A percentile compares a stretch with the other conserved stretches of the same genome.
These are phyloP conservation scores for Sporisorium graminicola DNA, from an alignment of 1,284 basidiomycete genomes.

Conservation along the genomic window DNA sequence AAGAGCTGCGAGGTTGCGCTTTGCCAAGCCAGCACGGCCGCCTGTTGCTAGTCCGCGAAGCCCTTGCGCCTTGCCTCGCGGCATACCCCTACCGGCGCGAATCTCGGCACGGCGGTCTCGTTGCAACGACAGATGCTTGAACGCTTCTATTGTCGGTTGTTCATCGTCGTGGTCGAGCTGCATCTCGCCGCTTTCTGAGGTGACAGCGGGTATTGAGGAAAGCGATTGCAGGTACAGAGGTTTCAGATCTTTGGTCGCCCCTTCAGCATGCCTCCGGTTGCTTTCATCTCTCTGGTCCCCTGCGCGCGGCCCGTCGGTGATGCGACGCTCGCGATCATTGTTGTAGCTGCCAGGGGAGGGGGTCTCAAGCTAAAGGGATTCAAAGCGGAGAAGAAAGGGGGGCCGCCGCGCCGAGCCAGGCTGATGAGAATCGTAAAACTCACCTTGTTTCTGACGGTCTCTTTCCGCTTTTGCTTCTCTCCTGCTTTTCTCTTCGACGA, in stretches of 20 bases:
- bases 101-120: conserved; percentile 38
- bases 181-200: conserved; percentile 30
- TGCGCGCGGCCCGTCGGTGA: conserved; percentile 15
- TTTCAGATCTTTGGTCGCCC: conserved; percentile 22
- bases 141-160: conserved; percentile 73
- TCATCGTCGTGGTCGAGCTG: conserved; percentile 28
- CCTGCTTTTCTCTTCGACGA: conserved; percentile 70
- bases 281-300: conserved; percentile 10
- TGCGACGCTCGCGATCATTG: conserved; percentile 1
- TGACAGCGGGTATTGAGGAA: conserved; percentile 4
- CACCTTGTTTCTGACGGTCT: conserved; percentile 56
- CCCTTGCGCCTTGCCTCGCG: conserved; percentile 36
- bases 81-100: conserved; percentile 28
- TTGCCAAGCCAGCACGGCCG: conserved; percentile 50
- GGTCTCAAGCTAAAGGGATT: conserved; percentile 11
- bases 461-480: conserved; percentile 54
- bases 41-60: conserved; percentile 44
- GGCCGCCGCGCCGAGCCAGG: conserved; percentile 29
- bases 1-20: conserved; percentile 43
- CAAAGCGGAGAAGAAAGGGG: conserved; percentile 14
- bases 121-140: conserved; percentile 71
- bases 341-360: conserved; percentile 12
- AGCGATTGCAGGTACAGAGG: conserved; percentile 12
- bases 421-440: conserved; percentile 12
- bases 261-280: not conserved